Conservation (phyloP, 1,284 basidiomycete species). For the Peniophora sp. region DNA sequence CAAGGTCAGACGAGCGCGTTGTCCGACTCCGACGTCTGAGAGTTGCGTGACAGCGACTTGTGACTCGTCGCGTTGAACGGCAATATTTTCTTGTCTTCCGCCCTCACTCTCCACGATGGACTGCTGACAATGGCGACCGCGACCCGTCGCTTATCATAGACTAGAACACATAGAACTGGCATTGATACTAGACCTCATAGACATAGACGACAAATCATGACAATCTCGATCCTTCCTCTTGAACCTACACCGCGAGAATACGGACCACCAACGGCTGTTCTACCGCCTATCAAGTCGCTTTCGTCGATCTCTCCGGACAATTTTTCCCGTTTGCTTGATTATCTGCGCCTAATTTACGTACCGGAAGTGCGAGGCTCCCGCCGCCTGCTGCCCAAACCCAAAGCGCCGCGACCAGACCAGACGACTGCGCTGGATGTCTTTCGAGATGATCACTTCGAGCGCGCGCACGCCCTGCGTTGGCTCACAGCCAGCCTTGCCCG, state of each 20-base stretch:
- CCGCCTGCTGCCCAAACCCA: constrained; percentile 10
- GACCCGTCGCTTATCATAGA: too few species aligned
- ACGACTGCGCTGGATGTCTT: constrained; percentile 12
- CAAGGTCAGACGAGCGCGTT: too few species aligned
- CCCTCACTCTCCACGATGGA: too few species aligned
- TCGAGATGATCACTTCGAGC: constrained; percentile 56
- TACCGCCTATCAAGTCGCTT: constrained; percentile 21
- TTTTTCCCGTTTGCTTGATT: constrained; percentile 25
- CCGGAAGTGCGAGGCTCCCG: constrained; percentile 37
- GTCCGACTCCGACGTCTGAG: too few species aligned
- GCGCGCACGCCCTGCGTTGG: constrained; percentile 63
- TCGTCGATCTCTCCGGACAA: constrained; percentile 14
- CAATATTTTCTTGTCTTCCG: too few species aligned
- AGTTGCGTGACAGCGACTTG: too few species aligned
- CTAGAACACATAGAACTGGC: too few species aligned
- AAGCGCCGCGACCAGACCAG: not conserved
- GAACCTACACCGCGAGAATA: not conserved
- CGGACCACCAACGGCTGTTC: constrained; percentile 16
- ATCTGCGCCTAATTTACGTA: constrained; percentile 36
- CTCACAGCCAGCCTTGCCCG: constrained; percentile 47
- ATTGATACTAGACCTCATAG: too few species aligned
- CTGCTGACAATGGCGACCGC: too few species aligned
- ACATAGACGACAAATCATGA: not conserved
- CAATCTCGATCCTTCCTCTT: not conserved
- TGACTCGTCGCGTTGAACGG: too few species aligned